Percentiles rank a stretch among this genome's conserved stretches.
Conservation (phyloP, 805 yeast species). For the Sugiyamaella lignohabitans region DNA sequence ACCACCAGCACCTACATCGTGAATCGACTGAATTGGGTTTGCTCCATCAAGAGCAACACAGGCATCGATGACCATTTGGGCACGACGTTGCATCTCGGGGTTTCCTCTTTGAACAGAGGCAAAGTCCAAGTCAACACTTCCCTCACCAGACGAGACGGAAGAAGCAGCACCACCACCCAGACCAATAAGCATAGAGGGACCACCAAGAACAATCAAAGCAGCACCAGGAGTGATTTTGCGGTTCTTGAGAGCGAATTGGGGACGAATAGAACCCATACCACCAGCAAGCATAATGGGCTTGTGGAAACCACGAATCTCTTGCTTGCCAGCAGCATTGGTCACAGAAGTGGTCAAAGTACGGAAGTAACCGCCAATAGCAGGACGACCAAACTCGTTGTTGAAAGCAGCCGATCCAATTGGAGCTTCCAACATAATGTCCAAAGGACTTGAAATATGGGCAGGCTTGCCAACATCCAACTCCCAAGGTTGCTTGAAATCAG, state of each 20-base stretch:
- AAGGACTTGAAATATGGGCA: slow-evolving; percentile 80
- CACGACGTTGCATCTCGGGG: slow-evolving; percentile 98
- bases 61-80: slow-evolving; percentile 94
- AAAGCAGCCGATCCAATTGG: slow-evolving; percentile 98
- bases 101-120: slow-evolving; percentile 99
- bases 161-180: slow-evolving; percentile 99
- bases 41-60: slow-evolving; percentile 74
- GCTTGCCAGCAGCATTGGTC: slow-evolving; percentile 50
- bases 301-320: slow-evolving; percentile 90
- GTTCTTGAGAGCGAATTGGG: slow-evolving; percentile 83
- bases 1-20: slow-evolving; percentile 99
- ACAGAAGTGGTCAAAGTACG: slow-evolving; percentile 87
- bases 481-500: slow-evolving; percentile 88
- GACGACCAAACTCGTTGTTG: slow-evolving; percentile 98
- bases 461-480: slow-evolving; percentile 89
- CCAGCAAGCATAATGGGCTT: slow-evolving; percentile 99
- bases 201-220: slow-evolving; percentile 88
- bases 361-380: slow-evolving; percentile 93
- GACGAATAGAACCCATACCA: slow-evolving; percentile 96
- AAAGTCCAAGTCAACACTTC: slow-evolving; percentile 91
- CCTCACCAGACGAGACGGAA: slow-evolving; percentile 91
- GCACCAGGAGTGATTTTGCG: slow-evolving; percentile 88
- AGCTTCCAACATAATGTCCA: slow-evolving; percentile 94
- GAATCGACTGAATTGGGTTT: slow-evolving; percentile 88
- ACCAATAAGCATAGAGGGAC: slow-evolving; percentile 96